These are phyloP conservation scores for Linum lewisii DNA, from an alignment of 345 rosid species.

Conservation along the genomic window DNA sequence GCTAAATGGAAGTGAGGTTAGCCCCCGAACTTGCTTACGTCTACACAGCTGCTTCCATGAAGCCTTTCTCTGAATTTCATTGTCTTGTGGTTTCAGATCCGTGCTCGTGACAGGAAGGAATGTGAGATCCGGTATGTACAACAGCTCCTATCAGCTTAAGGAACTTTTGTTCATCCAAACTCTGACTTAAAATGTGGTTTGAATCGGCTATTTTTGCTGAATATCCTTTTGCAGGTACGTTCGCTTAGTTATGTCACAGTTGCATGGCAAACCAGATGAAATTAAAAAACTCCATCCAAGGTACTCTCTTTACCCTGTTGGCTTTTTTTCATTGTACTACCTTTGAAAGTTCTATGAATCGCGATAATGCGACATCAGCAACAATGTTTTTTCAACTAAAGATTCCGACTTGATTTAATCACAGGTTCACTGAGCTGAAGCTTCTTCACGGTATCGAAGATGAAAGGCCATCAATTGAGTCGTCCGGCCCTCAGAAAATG, in stretches of 20 bases:
- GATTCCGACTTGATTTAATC: neutral
- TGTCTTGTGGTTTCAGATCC: constrained; percentile 36
- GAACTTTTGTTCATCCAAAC: neutral
- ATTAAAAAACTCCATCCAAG: constrained; percentile 61
- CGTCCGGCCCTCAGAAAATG: constrained; percentile 65
- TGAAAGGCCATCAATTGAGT: constrained; percentile 45
- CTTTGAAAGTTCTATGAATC: neutral
- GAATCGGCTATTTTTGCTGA: neutral
- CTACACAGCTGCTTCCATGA: constrained; percentile 6
- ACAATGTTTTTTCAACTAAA: neutral
- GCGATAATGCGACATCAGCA: neutral
- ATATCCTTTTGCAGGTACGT: constrained; percentile 51
- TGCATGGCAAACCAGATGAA: constrained; percentile 37
- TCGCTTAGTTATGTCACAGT: constrained; percentile 64
- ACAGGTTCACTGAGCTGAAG: constrained; percentile 77
- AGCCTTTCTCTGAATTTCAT: constrained; percentile 14
- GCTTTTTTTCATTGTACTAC: neutral
- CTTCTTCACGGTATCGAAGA: constrained; percentile 67
- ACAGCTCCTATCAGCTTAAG: neutral
- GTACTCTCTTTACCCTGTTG: constrained; percentile 25
- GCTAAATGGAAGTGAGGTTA: constrained; percentile 96
- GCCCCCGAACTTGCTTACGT: constrained; percentile 7
- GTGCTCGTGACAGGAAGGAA: constrained; percentile 81
- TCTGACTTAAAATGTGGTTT: neutral
- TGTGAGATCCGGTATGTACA: constrained; percentile 79